Evolutionary conservation across 176 grass and related monocot genomes (phyloP).

Genomic region (Lolium multiflorum): DNA sequence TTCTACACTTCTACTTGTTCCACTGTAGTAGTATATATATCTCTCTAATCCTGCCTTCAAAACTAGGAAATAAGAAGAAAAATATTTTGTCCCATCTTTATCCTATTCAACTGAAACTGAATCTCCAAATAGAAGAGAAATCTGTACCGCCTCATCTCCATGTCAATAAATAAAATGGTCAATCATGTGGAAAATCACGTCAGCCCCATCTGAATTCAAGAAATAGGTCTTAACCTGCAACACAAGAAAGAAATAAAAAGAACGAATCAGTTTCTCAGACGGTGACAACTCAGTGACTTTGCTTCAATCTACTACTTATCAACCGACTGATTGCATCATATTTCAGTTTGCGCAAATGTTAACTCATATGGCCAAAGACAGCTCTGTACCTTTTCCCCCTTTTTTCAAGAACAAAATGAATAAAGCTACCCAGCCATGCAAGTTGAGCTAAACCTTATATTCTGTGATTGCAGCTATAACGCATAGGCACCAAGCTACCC

Average conservation of each 20-base stretch:
- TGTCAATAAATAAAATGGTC: slow-evolving; percentile 74
- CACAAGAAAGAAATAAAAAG: background rate
- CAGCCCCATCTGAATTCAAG: slow-evolving; percentile 80
- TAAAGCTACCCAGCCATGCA: slow-evolving; percentile 13
- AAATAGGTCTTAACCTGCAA: slow-evolving; percentile 87
- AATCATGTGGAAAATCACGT: slow-evolving; percentile 94
- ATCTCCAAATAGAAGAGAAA: slow-evolving; percentile 17
- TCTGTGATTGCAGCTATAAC: background rate
- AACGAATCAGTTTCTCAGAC: background rate
- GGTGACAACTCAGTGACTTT: background rate
- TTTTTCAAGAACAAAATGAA: background rate
- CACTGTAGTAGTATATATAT: background rate
- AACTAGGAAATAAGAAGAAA: background rate
- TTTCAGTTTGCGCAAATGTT: background rate
- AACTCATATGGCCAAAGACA: slow-evolving; percentile 2
- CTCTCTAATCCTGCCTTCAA: background rate
- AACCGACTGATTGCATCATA: background rate
- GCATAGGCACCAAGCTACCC: background rate
- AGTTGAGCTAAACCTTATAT: slow-evolving; percentile 4
- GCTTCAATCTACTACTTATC: background rate
- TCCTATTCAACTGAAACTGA: background rate
- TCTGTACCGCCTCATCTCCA: background rate
- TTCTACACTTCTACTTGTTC: slow-evolving; percentile 7
- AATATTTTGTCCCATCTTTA: background rate
- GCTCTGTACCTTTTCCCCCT: background rate